Conservation (phyloP, 1,284 basidiomycete genomes). For the Malassezia dermatis region DNA sequence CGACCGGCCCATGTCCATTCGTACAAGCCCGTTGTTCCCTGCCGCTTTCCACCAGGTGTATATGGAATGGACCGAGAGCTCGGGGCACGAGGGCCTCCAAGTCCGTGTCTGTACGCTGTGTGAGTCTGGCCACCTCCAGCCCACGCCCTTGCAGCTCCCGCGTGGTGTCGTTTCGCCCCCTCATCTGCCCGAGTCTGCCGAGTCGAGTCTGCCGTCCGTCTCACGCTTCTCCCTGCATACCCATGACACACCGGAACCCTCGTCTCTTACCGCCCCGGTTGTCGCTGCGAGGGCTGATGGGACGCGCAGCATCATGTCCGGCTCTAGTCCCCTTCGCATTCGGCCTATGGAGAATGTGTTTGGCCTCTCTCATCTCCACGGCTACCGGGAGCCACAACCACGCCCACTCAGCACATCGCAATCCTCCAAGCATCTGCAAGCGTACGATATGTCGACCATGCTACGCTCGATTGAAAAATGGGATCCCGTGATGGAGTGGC, state of each 20-base stretch:
- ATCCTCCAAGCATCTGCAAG: slow-evolving; percentile 1
- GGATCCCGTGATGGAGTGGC: slow-evolving; percentile 1
- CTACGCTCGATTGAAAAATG: slow-evolving; percentile 15
- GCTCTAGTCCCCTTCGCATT: not conserved
- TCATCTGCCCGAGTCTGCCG: not conserved
- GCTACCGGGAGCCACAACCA: not conserved
- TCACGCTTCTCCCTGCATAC: not conserved
- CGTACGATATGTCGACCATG: slow-evolving; percentile 16
- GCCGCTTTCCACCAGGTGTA: slow-evolving; percentile 9
- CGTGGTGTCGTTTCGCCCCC: not conserved
- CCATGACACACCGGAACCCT: not conserved
- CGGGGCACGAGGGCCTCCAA: not conserved
- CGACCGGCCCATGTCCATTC: not conserved
- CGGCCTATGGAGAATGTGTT: not conserved
- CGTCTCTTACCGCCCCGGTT: not conserved
- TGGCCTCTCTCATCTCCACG: not conserved
- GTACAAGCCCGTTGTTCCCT: not conserved
- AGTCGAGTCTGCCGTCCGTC: not conserved
- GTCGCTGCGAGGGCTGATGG: not conserved
- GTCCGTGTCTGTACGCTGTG: slow-evolving; percentile 9
- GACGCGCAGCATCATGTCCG: not conserved
- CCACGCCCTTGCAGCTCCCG: not conserved
- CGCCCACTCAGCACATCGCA: not conserved
- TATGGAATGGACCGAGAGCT: not conserved
- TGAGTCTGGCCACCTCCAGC: slow-evolving; percentile 8